Evolutionary conservation across 2,329 filamentous ascomycete genomes (phyloP), one percentile per base, ranked within the genome.

Genomic region (Cladophialophora exuberans): DNA sequence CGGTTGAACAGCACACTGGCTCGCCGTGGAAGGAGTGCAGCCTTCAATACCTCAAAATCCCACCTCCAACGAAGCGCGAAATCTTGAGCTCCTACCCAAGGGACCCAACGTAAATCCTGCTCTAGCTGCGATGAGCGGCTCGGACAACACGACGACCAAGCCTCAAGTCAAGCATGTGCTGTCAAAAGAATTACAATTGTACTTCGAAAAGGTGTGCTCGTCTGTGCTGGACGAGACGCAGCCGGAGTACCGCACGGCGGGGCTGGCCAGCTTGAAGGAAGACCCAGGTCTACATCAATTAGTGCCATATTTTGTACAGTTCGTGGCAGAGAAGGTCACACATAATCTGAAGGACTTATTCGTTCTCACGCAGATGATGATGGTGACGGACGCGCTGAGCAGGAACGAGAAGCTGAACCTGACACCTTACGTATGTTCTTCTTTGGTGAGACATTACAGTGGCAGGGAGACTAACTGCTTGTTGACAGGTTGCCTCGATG

Each of bases 21-120:
- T 97, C 58, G 92, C 94, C 18, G 90, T 99, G 44, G 94, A 99
- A 78, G 94, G 94, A 56, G 94, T 97, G 23, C 93, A 99, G 70
- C 94, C 94, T 2, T 89, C 91, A 0, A 97, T 97, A 65, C 91
- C 93, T 1, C 93, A 97, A 72, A 99, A 99, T 71, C 94, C 94
- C 5, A 94, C 91, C 1, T 86, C 88, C 4, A 85, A 86, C 67
- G 92, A 97, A 70, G 86, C 90, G 25, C 83, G 90, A 57, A 85
- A 88, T 47, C 88, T 92, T 68, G 92, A 97, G 66, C 81, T 97
- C 25, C 80, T 95, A 15, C 89, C 92, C 26, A 97, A 97, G 75
- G 93, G 92, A 4, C 87, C 90, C 3, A 90, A 90, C 60, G 89
- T 90, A 18, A 96, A 96, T 67, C 86, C 89, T 4, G 88, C 90